A percentile compares a stretch with the other conserved stretches of the same genome.
These are phyloP conservation scores for Bipolaris gigantea DNA, from an alignment of 2,329 filamentous ascomycete species.

Conservation along the genomic window DNA sequence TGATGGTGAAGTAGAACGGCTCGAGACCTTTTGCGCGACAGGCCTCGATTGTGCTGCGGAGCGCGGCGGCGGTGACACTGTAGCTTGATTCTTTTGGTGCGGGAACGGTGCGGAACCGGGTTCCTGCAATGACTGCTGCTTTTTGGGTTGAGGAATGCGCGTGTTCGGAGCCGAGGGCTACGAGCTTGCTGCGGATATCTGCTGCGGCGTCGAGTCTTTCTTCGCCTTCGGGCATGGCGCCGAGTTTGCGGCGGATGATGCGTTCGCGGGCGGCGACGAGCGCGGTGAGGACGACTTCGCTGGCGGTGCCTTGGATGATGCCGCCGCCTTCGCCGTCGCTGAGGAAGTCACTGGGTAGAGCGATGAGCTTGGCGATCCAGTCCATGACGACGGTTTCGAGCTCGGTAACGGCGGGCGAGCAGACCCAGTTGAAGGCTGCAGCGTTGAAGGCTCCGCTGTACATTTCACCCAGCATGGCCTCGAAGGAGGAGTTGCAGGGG, in stretches of 20 bases:
- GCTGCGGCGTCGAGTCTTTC: constrained; percentile 61
- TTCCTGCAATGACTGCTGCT: constrained; percentile 80
- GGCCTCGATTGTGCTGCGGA: constrained; percentile 65
- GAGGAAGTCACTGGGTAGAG: constrained; percentile 71
- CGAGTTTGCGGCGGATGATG: constrained; percentile 53
- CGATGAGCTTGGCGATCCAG: constrained; percentile 80
- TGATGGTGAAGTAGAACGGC: constrained; percentile 84
- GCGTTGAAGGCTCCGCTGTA: constrained; percentile 87
- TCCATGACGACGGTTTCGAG: constrained; percentile 91
- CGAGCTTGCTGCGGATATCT: constrained; percentile 68
- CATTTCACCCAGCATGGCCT: constrained; percentile 86
- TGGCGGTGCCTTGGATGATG: constrained; percentile 91
- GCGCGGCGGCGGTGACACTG: constrained; percentile 66
- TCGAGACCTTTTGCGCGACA: constrained; percentile 70
- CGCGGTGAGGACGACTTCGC: constrained; percentile 81
- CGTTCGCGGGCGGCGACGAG: constrained; percentile 83
- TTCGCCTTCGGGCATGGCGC: constrained; percentile 37
- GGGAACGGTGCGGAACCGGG: constrained; percentile 73
- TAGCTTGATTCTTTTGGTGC: constrained; percentile 66
- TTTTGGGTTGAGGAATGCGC: constrained; percentile 86
- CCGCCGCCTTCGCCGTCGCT: constrained; percentile 79
- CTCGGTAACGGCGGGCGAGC: constrained; percentile 87
- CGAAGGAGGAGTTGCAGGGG: constrained; percentile 78
- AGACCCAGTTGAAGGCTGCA: constrained; percentile 97
- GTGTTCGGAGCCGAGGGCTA: constrained; percentile 78